Evolutionary conservation across 2,329 filamentous ascomycete genomes (phyloP), one percentile per base, ranked within the genome.

Genomic region (Elsinoe fawcettii): DNA sequence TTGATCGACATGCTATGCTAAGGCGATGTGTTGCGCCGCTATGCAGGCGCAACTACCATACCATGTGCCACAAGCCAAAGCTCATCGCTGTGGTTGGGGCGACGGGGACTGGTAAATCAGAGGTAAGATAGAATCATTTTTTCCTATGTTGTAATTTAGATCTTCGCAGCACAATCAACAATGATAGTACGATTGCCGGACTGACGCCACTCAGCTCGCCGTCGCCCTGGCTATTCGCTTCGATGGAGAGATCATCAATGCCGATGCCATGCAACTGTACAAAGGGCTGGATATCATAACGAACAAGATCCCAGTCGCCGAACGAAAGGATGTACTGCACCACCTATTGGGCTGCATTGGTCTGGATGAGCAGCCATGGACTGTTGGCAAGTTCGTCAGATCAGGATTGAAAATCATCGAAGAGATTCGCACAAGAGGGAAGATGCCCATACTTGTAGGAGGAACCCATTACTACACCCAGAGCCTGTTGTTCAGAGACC

Each of bases 191-290:
- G 5, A 9, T 30, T 30, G 27, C 27, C 9, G 27, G 34, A 37
- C 71, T 76, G 63, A 77, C 66, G 69, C 71, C 39, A 32, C 54
- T 18, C 54, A 56, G 54, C 54, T 56, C 16, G 93, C 93, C 7
- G 86, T 99, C 39, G 89, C 96, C 61, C 75, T 99, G 54, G 93
- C 95, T 1, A 79, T 79, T 41, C 82, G 80, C 20, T 91, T 90
- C 72, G 85, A 93, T 70, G 93, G 95, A 67, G 93, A 99, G 71
- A 82, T 99, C 55, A 90, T 99, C 74, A 99, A 99, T 69, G 89
- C 89, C 47, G 93, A 99, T 77, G 93, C 93, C 37, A 96, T 99
- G 90, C 93, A 99, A 70, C 84, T 99, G 74, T 99, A 99, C 71
- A 80, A 82, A 55, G 93, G 93, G 2, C 76, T 99, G 43, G 90